Evolutionary conservation across 2,329 filamentous ascomycete genomes (phyloP).

Genomic region (Exophiala dermatitidis): DNA sequence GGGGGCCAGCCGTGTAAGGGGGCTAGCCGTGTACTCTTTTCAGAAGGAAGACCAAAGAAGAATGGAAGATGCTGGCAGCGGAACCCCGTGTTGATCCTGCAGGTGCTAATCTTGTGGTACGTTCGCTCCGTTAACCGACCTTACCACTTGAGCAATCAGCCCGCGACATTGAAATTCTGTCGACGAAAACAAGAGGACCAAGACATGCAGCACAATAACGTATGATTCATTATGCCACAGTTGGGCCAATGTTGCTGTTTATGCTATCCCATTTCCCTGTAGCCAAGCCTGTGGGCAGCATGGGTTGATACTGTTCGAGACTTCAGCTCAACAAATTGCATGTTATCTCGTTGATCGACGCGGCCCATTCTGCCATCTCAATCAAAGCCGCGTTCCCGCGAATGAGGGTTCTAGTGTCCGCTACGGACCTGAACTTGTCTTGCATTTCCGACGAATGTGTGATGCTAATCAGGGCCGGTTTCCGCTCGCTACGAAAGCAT

Average conservation of each 20-base stretch:
- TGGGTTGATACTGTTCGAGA: background rate
- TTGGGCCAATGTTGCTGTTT: background rate
- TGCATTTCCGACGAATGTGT: no score
- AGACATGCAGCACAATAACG: background rate
- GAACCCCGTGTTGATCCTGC: background rate
- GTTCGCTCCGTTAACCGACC: background rate
- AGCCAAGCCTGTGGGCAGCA: background rate
- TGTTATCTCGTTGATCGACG: background rate
- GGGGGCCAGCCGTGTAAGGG: background rate
- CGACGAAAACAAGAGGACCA: background rate
- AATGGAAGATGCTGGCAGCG: background rate
- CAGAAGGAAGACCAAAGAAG: background rate
- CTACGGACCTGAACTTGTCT: no score
- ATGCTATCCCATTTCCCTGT: background rate
- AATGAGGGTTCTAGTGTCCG: no score
- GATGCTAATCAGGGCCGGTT: no score
- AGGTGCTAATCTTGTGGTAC: background rate
- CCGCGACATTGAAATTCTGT: background rate
- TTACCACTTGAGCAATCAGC: background rate
- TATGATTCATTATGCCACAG: background rate
- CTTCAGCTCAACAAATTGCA: background rate
- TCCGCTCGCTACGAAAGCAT: no score
- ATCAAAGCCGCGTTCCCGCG: no score
- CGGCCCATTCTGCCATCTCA: background rate
- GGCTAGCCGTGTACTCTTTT: background rate